These are phyloP conservation scores for Senecio squalidus DNA, from an alignment of 140 eudicot species.

Conservation along the genomic window DNA sequence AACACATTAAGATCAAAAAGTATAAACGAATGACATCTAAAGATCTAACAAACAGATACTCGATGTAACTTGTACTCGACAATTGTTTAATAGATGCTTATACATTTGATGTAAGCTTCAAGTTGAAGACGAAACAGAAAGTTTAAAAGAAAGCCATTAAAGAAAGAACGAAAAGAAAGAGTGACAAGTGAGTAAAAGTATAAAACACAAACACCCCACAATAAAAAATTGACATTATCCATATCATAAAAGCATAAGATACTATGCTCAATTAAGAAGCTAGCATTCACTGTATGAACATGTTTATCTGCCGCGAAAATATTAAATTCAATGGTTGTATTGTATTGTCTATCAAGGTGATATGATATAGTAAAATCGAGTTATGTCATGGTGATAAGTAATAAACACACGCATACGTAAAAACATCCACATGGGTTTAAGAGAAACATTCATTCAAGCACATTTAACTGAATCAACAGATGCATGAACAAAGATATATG, in stretches of 20 bases:
- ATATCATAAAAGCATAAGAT: slow-evolving; percentile 32
- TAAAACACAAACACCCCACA: slow-evolving; percentile 42
- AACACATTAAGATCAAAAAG: neutral
- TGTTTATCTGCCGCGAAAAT: neutral
- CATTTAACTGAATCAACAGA: no score
- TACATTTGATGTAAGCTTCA: slow-evolving; percentile 28
- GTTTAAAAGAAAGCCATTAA: slow-evolving; percentile 5
- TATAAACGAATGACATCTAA: neutral
- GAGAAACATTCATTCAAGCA: neutral
- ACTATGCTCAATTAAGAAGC: slow-evolving; percentile 20
- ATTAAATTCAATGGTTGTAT: slow-evolving; percentile 8
- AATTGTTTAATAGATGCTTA: neutral
- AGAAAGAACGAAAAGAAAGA: slow-evolving; percentile 17
- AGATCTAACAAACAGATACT: no score
- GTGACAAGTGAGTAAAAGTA: slow-evolving; percentile 33
- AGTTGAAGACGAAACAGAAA: slow-evolving; percentile 20
- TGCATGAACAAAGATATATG: no score
- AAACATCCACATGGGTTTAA: slow-evolving; percentile 22
- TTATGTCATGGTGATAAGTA: neutral
- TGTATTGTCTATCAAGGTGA: neutral
- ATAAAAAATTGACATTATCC: slow-evolving; percentile 18
- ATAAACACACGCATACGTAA: neutral
- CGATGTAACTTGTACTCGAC: no score
- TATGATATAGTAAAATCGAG: neutral
- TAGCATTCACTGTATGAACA: slow-evolving; percentile 4